phyloP scores from a whole-genome alignment of 768 basidiomycete species.

The Dioszegia crocea region DNA sequence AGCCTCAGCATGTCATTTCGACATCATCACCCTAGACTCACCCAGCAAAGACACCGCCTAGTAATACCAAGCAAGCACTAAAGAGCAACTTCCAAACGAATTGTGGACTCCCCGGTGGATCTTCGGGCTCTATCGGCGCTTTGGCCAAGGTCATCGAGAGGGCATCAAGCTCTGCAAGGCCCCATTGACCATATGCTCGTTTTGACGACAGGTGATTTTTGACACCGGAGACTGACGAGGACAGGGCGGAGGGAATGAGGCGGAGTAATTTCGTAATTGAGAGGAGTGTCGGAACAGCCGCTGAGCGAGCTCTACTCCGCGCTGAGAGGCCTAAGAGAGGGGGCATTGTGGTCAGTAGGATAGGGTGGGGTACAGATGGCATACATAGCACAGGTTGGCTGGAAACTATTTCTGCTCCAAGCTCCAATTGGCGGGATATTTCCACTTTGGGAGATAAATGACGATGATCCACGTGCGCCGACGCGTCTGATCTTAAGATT shows the following conservation, averaged over 20 bases:
- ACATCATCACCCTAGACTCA: constrained; percentile 46
- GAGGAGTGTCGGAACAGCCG: constrained; percentile 29
- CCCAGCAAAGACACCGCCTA: constrained; percentile 92
- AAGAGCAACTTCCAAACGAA: constrained; percentile 73
- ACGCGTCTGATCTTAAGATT: not conserved
- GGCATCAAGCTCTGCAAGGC: not conserved
- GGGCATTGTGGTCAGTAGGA: constrained; percentile 6
- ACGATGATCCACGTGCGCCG: not conserved
- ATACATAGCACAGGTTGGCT: too few relatives aligned
- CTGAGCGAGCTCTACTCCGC: constrained; percentile 4
- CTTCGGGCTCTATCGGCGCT: constrained; percentile 37
- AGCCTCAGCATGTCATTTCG: not conserved
- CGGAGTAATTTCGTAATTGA: constrained; percentile 33
- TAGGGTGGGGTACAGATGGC: not conserved
- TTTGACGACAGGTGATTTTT: not conserved
- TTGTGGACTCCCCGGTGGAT: constrained; percentile 53
- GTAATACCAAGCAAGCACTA: constrained; percentile 66
- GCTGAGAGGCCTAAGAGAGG: constrained; percentile 3
- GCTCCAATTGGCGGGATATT: not conserved
- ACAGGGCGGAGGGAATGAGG: constrained; percentile 7
- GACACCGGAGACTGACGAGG: not conserved
- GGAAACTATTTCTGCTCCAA: too few relatives aligned
- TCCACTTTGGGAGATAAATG: constrained; percentile 5
- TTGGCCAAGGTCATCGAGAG: not conserved
- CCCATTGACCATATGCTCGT: not conserved